Evolutionary conservation across 139 green algal species (phyloP).

Genomic region (Closterium sp.): DNA sequence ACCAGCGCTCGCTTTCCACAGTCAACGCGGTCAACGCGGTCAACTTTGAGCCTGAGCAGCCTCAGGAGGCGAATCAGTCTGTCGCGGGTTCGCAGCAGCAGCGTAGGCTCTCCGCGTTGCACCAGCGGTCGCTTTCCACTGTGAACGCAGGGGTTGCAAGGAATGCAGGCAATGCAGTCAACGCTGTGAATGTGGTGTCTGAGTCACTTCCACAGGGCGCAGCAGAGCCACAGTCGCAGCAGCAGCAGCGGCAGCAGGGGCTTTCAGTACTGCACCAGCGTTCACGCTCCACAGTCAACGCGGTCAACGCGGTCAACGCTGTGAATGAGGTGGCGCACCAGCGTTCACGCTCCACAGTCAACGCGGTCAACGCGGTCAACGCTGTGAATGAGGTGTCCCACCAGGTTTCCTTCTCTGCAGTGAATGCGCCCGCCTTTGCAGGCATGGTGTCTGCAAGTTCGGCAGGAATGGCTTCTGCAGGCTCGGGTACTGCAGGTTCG

Average conservation of each 20-base stretch:
- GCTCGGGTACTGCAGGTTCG: background rate
- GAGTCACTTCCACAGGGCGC: background rate
- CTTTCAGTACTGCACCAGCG: background rate
- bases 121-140: background rate
- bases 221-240: background rate
- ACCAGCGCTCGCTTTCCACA: background rate
- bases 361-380: no score
- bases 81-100: no score
- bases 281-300: background rate
- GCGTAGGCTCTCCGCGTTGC: background rate
- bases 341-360: no score
- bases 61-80: no score
- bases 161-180: background rate
- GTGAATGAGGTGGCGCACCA: no score
- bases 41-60: no score
- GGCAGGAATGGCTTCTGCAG: no score
- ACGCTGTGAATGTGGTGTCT: background rate
- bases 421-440: background rate
- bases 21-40: background rate
- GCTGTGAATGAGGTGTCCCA: no score
- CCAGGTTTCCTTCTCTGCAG: background rate
- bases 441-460: background rate
- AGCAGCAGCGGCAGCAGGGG: background rate
- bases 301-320: background rate
- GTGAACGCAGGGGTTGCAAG: no score